phyloP scores from a whole-genome alignment of 2,329 filamentous ascomycete species.

The Pestalotiopsis fici region DNA sequence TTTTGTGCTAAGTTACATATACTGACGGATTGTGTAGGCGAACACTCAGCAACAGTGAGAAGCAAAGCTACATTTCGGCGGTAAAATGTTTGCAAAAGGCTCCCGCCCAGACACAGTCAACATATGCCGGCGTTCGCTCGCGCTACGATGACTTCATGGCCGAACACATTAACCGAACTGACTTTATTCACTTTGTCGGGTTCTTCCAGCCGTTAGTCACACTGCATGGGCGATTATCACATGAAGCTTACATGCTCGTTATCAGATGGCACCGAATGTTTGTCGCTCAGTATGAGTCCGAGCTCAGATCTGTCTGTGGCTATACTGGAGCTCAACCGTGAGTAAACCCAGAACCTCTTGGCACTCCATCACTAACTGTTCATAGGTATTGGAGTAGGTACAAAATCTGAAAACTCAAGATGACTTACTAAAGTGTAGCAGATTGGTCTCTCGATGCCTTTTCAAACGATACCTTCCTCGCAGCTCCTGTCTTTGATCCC shows the following conservation, averaged over 20 bases:
- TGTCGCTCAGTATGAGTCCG: slow-evolving; percentile 16
- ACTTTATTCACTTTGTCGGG: slow-evolving; percentile 33
- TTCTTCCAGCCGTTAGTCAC: slow-evolving; percentile 7
- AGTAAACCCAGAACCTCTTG: background rate
- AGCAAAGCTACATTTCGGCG: slow-evolving; percentile 37
- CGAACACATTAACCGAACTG: slow-evolving; percentile 38
- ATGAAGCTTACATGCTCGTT: background rate
- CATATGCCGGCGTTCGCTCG: slow-evolving; percentile 35
- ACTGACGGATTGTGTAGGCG: background rate
- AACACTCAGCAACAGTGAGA: slow-evolving; percentile 18
- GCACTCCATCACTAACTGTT: background rate
- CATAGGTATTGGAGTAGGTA: slow-evolving; percentile 10
- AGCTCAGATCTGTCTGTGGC: slow-evolving; percentile 11
- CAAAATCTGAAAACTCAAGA: too few relatives aligned
- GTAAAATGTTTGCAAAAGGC: slow-evolving; percentile 37
- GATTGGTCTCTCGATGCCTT: slow-evolving; percentile 26
- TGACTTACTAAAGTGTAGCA: background rate
- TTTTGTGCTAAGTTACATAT: background rate
- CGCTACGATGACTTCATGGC: slow-evolving; percentile 47
- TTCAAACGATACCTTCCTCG: slow-evolving; percentile 17
- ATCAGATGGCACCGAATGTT: slow-evolving; percentile 17
- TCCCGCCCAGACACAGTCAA: slow-evolving; percentile 26
- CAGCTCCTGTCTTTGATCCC: slow-evolving; percentile 27
- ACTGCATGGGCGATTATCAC: background rate
- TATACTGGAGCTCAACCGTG: slow-evolving; percentile 14